phyloP scores from a whole-genome alignment of 2,329 filamentous ascomycete genomes.

The Pseudofabraea citricarpa region DNA sequence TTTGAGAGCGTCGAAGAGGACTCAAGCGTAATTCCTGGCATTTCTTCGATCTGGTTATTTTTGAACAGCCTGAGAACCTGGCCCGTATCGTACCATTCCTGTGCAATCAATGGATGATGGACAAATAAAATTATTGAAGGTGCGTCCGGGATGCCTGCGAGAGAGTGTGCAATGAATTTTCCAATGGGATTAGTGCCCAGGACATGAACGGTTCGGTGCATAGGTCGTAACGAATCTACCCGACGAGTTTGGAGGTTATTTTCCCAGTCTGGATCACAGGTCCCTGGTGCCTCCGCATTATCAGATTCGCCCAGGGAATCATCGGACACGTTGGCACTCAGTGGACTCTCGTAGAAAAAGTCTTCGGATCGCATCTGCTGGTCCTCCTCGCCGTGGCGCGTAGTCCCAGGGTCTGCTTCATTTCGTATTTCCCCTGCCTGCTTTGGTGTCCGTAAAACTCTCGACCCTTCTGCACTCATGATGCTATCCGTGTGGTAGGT shows the following conservation, averaged over 20 bases:
- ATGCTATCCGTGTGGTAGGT: too few species aligned
- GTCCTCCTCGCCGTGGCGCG: too few species aligned
- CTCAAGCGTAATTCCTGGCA: conserved; percentile 28
- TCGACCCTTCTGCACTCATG: too few species aligned
- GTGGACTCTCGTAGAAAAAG: too few species aligned
- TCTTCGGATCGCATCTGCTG: too few species aligned
- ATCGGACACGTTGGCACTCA: too few species aligned
- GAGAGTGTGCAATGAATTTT: conserved; percentile 59
- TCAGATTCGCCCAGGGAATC: too few species aligned
- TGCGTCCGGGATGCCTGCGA: conserved; percentile 51
- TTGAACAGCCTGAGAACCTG: conserved; percentile 41
- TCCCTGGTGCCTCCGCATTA: too few species aligned
- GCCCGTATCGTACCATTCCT: conserved; percentile 41
- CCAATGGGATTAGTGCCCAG: conserved; percentile 61
- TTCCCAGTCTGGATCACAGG: too few species aligned
- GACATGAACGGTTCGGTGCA: conserved; percentile 47
- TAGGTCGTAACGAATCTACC: not conserved
- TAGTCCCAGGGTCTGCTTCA: too few species aligned
- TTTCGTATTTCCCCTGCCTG: too few species aligned
- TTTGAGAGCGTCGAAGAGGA: conserved; percentile 8
- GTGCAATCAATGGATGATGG: conserved; percentile 39
- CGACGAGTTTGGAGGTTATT: not conserved
- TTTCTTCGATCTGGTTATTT: conserved; percentile 33
- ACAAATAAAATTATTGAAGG: conserved; percentile 63
- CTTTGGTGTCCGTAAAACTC: too few species aligned